Base-by-base conservation (phyloP, 768 basidiomycete species). In the Thelephora aurantiotincta region DNA sequence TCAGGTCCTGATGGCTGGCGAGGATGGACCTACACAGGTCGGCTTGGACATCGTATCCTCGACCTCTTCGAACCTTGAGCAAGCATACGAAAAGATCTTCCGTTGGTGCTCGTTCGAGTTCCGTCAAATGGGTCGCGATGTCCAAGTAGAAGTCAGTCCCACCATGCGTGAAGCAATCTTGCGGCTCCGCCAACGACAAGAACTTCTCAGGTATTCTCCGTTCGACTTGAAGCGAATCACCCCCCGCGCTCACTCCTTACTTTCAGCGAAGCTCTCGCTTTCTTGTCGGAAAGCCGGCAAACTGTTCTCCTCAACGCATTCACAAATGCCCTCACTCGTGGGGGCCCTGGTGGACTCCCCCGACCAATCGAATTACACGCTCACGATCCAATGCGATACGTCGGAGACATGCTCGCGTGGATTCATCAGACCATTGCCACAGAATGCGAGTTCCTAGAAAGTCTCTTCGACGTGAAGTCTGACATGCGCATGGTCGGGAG, bases 391-490 rank as follows among this genome's bases (percentile, higher is more conserved):
- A 74, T 91, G 54, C 80, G 94, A 30, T 99, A 99, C 59, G 80
- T 94, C 12, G 96, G 96, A 12, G 94, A 98, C 63, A 98, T 98
- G 88, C 78, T 98, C 6, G 94, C 93, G 0, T 97, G 94, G 94
- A 81, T 97, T 0, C 94, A 99, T 63, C 94, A 98, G 52, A 77
- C 84, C 0, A 90, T 96, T 51, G 96, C 96, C 0, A 86, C 86
- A 1, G 96, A 99, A 58, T 82, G 82, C 38, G 96, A 98, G 65
- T 92, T 93, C 56, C 71, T 99, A 18, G 92, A 97, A 57, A 71
- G 78, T 33, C 62, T 98, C 20, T 97, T 98, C 52, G 83, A 76
- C 5, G 56, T 91, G 44, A 74, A 70, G 45, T 69, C 66, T 35
- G 76, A 79, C 47, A 68, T 53, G 11, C 64, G 82, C 58, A 82